phyloP scores from a whole-genome alignment of 768 basidiomycete species.

The Boletus subparvulus region DNA sequence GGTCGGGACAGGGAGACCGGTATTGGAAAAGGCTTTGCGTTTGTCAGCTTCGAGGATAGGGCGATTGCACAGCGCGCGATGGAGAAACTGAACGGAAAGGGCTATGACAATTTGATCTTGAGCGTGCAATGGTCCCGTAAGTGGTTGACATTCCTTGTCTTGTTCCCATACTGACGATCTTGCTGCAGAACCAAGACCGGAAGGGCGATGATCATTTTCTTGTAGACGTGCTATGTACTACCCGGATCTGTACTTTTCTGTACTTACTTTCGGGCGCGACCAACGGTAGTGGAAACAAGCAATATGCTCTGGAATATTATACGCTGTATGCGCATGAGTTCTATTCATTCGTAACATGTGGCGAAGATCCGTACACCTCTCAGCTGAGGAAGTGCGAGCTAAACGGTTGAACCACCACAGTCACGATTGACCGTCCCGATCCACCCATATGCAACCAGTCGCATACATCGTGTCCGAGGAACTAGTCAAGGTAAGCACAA shows the following conservation, averaged over 20 bases:
- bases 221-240: constrained; percentile 3
- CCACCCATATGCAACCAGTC: constrained; percentile 18
- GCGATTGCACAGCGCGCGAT: constrained; percentile 82
- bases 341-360: too few relatives aligned
- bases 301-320: too few relatives aligned
- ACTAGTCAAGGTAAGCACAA: constrained; percentile 45
- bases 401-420: too few relatives aligned
- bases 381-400: too few relatives aligned
- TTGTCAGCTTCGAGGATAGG: constrained; percentile 90
- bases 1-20: constrained; percentile 94
- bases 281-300: too few relatives aligned
- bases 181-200: constrained; percentile 44
- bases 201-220: constrained; percentile 30
- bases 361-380: too few relatives aligned
- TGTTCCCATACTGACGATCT: neutral
- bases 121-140: constrained; percentile 65
- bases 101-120: constrained; percentile 89
- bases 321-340: too few relatives aligned
- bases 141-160: constrained; percentile 21
- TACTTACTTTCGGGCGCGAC: neutral
- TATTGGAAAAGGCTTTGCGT: constrained; percentile 94
- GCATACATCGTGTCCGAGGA: constrained; percentile 60
- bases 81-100: constrained; percentile 87
- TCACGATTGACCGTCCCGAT: neutral
- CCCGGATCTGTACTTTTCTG: constrained; percentile 3